These are phyloP conservation scores for Cicer arietinum DNA, from an alignment of 306 rosid species.

Conservation along the genomic window DNA sequence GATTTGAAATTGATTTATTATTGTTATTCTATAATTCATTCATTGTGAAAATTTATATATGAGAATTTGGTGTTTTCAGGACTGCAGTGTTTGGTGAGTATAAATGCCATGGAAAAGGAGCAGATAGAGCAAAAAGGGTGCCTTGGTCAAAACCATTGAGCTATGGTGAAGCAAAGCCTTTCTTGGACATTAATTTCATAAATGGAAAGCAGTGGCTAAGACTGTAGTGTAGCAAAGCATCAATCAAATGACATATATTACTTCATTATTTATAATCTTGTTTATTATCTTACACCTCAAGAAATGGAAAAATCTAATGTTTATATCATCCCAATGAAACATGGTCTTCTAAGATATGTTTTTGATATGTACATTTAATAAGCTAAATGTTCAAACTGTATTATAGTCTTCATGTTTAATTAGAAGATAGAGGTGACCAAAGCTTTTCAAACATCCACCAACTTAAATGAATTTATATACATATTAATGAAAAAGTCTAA, in stretches of 20 bases:
- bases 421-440: too few species aligned
- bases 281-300: constrained; percentile 16
- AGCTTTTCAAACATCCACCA: too few species aligned
- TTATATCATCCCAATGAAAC: background rate
- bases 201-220: constrained; percentile 82
- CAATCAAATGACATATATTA: constrained; percentile 2
- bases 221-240: constrained; percentile 42
- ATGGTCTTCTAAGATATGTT: constrained; percentile 1
- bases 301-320: background rate
- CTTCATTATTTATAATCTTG: constrained; percentile 14
- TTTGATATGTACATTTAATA: constrained; percentile 8
- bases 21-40: background rate
- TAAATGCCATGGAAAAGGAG: constrained; percentile 72
- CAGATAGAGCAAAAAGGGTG: constrained; percentile 60
- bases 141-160: constrained; percentile 75
- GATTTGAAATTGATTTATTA: too few species aligned
- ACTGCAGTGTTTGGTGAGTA: constrained; percentile 82
- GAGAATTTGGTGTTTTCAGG: constrained; percentile 53
- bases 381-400: background rate
- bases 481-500: too few species aligned
- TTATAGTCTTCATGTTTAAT: background rate
- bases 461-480: too few species aligned
- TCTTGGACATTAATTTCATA: constrained; percentile 61
- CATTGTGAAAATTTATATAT: background rate
- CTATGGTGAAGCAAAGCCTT: constrained; percentile 62